phyloP scores from a whole-genome alignment of 2,329 filamentous ascomycete species.

The Cadophora sp. region DNA sequence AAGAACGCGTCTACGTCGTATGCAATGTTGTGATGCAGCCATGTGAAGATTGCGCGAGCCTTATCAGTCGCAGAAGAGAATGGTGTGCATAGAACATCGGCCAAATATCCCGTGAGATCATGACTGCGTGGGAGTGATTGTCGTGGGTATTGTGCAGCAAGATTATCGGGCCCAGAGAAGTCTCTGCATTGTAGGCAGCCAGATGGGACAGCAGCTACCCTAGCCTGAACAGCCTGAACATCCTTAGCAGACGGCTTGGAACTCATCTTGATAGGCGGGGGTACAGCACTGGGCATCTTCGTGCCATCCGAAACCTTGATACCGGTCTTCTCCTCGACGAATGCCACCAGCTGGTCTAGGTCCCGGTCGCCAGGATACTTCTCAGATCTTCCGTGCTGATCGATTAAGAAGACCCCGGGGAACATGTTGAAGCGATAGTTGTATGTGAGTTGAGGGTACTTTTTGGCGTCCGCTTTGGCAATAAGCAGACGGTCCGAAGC shows the following conservation, averaged over 20 bases:
- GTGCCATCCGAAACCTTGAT: slow-evolving; percentile 32
- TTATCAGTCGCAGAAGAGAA: slow-evolving; percentile 89
- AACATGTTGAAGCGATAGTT: slow-evolving; percentile 81
- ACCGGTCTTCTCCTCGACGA: slow-evolving; percentile 38
- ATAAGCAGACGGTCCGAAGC: slow-evolving; percentile 79
- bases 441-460: slow-evolving; percentile 75
- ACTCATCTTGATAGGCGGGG: slow-evolving; percentile 41
- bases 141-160: slow-evolving; percentile 79
- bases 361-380: slow-evolving; percentile 33
- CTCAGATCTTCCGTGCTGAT: slow-evolving; percentile 35
- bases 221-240: slow-evolving; percentile 51
- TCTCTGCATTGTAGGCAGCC: slow-evolving; percentile 86
- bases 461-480: slow-evolving; percentile 92
- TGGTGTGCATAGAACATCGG: slow-evolving; percentile 76
- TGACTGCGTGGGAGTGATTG: slow-evolving; percentile 67
- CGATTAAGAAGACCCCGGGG: slow-evolving; percentile 96
- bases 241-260: slow-evolving; percentile 50
- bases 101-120: slow-evolving; percentile 75
- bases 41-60: slow-evolving; percentile 90
- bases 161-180: slow-evolving; percentile 80
- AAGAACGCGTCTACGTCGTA: slow-evolving; percentile 88
- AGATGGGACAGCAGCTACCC: slow-evolving; percentile 30
- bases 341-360: slow-evolving; percentile 34
- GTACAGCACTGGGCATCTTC: slow-evolving; percentile 30
- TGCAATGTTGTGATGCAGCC: slow-evolving; percentile 91